Evolutionary conservation across 192 early-diverging fungal genomes (phyloP), one percentile per base, ranked within the genome.

Genomic region (Linnemannia zychae): DNA sequence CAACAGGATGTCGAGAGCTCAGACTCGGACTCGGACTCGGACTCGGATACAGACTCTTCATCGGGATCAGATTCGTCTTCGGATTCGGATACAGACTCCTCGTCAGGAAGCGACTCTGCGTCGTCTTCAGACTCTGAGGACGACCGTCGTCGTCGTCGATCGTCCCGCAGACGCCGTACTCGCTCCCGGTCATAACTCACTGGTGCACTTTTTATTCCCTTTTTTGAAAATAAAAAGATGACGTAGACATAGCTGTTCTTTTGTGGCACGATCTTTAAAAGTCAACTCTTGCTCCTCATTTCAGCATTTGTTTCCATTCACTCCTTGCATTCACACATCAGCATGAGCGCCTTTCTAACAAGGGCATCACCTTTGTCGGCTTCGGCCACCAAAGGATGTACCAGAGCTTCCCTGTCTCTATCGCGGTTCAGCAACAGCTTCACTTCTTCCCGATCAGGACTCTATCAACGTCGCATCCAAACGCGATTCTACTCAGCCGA

Each of bases 1-100:
- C 76, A 87, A n/a, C 89, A 90, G 67, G 88, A 89, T 36, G 90
- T 88, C 6, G 87, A 78, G 22, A 77, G 75, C 37, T 73, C 76
- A 18, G 86, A 87, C 77, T 79, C 77, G 36, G 88, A 91, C 33
- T 75, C 78, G 7, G 82, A 80, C 73, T 86, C 83, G 72, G 76
- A 81, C 65, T 77, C 71, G 0, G 81, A 76, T 13, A 84, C 84
- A 44, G 40, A 44, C 5, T 63, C 57, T 2, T 63, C 57, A 3
- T 63, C 57, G 31, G 75, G 76, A 63, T 86, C 83, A 17, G 88
- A 87, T 34, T 82, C 82, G 0, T 87, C 87, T 40, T 87, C 81
- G 11, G 89, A 80, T 44, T 86, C 86, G 0, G 74, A 80, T 47
- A 77, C 76, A 16, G 74, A 47, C 15, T 82, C 80, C 37, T 53